Evolutionary conservation across 495 filamentous ascomycete genomes (phyloP).

Genomic region (Aspergillus diversus): DNA sequence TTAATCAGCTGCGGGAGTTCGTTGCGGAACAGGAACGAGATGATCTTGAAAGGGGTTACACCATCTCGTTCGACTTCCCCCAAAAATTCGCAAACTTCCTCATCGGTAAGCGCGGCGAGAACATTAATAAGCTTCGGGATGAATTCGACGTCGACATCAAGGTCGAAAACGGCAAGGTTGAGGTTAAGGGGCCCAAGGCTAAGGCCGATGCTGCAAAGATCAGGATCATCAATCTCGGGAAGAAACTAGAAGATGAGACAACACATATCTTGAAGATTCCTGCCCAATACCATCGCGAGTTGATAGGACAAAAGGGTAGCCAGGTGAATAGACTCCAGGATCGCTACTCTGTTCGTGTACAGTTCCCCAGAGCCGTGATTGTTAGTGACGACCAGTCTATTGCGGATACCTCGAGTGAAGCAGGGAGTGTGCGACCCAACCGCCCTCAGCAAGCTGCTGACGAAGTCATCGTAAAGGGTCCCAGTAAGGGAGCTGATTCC

Average conservation of each 20-base stretch:
- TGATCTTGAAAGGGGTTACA: conserved; percentile 86
- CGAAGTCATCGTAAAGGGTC: conserved; percentile 89
- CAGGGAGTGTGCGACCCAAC: conserved; percentile 58
- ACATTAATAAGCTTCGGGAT: conserved; percentile 92
- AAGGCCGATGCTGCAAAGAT: conserved; percentile 82
- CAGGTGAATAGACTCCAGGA: conserved; percentile 74
- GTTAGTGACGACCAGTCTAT: conserved; percentile 69
- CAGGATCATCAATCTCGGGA: conserved; percentile 73
- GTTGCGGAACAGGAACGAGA: conserved; percentile 83
- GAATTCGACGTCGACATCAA: conserved; percentile 98
- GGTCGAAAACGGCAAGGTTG: conserved; percentile 71
- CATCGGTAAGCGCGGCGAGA: conserved; percentile 89
- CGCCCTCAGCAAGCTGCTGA: conserved; percentile 77
- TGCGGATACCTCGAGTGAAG: conserved; percentile 71
- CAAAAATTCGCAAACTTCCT: conserved; percentile 91
- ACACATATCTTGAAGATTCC: conserved; percentile 86
- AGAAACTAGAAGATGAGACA: conserved; percentile 83
- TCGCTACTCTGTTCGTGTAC: conserved; percentile 88
- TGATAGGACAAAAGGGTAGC: conserved; percentile 66
- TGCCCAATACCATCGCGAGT: conserved; percentile 79
- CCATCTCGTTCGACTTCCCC: conserved; percentile 84
- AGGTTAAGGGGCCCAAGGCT: conserved; percentile 71
- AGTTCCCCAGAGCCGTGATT: conserved; percentile 79
- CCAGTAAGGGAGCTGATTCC: conserved; percentile 86
- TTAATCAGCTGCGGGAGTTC: conserved; percentile 71